Conservation (phyloP, 148 eudicot genomes). For the Cornus controversa region DNA sequence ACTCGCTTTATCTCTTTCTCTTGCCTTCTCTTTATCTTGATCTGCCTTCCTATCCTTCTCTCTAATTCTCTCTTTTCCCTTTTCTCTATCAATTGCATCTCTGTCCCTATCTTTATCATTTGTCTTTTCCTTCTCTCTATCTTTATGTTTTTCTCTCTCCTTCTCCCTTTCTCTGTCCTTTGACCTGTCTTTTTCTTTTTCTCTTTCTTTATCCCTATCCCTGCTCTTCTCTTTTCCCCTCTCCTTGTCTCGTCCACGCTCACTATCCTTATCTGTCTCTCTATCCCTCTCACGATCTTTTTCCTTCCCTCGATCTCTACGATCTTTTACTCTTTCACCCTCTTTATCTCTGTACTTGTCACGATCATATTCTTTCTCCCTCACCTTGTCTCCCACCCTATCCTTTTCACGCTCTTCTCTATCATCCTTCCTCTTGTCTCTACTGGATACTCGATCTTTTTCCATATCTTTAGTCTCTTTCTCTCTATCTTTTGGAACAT, state of each 20-base stretch:
- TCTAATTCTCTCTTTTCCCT: conserved; percentile 49
- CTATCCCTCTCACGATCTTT: conserved; percentile 44
- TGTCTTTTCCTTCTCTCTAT: conserved; percentile 49
- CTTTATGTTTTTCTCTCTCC: conserved; percentile 45
- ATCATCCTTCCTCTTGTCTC: conserved; percentile 60
- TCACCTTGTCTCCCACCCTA: conserved; percentile 25
- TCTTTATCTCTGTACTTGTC: conserved; percentile 39
- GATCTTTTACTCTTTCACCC: conserved; percentile 39
- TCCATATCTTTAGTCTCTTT: conserved; percentile 44
- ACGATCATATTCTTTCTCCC: conserved; percentile 27
- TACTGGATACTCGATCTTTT: conserved; percentile 39
- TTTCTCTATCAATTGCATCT: conserved; percentile 49
- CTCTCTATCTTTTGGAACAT: conserved; percentile 40
- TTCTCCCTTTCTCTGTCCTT: conserved; percentile 48
- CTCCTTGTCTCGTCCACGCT: conserved; percentile 46
- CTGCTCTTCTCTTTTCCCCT: conserved; percentile 55
- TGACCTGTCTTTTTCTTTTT: conserved; percentile 46
- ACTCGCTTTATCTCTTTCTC: conserved; percentile 50
- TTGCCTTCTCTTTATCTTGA: conserved; percentile 50
- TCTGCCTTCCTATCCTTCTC: conserved; percentile 59
- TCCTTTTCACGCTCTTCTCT: conserved; percentile 51
- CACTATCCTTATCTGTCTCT: conserved; percentile 41
- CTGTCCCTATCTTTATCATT: conserved; percentile 47
- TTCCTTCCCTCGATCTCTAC: conserved; percentile 45
- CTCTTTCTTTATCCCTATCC: conserved; percentile 54